These are phyloP conservation scores for Globisporangium echinulatum DNA, from an alignment of 352 stramenopile species.

Conservation along the genomic window DNA sequence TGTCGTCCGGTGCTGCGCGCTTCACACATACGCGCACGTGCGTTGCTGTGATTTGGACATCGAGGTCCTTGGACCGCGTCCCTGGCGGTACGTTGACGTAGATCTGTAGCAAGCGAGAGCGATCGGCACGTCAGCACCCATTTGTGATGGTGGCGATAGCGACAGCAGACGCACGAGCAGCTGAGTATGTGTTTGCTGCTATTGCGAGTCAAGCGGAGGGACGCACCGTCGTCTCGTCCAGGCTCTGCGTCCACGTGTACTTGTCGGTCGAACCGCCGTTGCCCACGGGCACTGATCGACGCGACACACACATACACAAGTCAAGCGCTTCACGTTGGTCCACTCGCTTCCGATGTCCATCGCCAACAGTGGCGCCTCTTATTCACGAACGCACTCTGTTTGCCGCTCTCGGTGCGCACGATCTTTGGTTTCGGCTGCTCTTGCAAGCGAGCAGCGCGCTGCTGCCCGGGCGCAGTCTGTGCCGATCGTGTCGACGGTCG, in stretches of 20 bases:
- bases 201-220: not conserved
- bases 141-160: too few relatives aligned
- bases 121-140: too few relatives aligned
- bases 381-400: constrained; percentile 42
- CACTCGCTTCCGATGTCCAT: too few relatives aligned
- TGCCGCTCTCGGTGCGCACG: constrained; percentile 48
- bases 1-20: not conserved
- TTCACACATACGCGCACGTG: constrained; percentile 85
- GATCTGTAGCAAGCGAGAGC: constrained; percentile 28
- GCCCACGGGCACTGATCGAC: constrained; percentile 64
- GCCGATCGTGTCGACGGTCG: not conserved
- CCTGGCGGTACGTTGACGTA: constrained; percentile 83
- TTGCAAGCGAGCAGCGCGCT: not conserved
- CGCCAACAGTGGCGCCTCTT: too few relatives aligned
- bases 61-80: constrained; percentile 88
- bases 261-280: constrained; percentile 85
- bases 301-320: not conserved
- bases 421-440: constrained; percentile 9
- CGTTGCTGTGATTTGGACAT: constrained; percentile 85
- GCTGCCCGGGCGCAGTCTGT: too few relatives aligned
- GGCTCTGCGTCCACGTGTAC: constrained; percentile 98
- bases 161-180: not conserved
- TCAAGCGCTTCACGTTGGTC: not conserved
- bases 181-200: not conserved
- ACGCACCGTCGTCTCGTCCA: constrained; percentile 91